These are phyloP conservation scores for Mycosphaerella arachidis DNA, from an alignment of 2,329 filamentous ascomycete species.

Conservation along the genomic window DNA sequence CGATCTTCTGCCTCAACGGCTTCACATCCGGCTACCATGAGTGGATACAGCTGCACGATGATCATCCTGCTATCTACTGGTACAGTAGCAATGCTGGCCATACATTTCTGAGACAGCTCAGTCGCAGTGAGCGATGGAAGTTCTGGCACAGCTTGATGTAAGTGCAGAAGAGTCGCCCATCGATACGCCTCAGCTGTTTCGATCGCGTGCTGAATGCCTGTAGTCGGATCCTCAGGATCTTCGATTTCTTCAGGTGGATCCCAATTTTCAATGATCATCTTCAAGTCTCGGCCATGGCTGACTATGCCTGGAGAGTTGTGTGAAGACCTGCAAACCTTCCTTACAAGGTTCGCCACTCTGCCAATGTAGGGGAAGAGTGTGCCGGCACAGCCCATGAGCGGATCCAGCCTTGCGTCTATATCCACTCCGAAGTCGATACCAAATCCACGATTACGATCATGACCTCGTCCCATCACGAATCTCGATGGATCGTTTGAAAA, in stretches of 20 bases:
- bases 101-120: conserved; percentile 57
- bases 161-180: conserved; percentile 61
- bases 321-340: conserved; percentile 53
- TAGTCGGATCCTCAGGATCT: conserved; percentile 59
- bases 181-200: conserved; percentile 65
- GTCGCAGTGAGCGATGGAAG: conserved; percentile 56
- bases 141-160: conserved; percentile 65
- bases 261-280: conserved; percentile 58
- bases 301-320: conserved; percentile 59
- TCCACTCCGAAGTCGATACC: conserved; percentile 36
- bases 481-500: conserved; percentile 35
- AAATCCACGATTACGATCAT: conserved; percentile 26
- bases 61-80: conserved; percentile 58
- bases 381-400: conserved; percentile 64
- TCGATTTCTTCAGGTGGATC: conserved; percentile 55
- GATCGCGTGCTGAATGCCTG: conserved; percentile 59
- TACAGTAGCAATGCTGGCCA: conserved; percentile 60
- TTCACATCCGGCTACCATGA: conserved; percentile 64
- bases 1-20: conserved; percentile 56
- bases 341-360: conserved; percentile 61
- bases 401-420: conserved; percentile 57
- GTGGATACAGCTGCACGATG: conserved; percentile 66
- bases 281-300: conserved; percentile 58
- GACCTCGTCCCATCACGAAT: conserved; percentile 20
- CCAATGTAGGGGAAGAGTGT: conserved; percentile 66